phyloP scores from a whole-genome alignment of 2,329 filamentous ascomycete species.

The Chrysoporthe puriensis region DNA sequence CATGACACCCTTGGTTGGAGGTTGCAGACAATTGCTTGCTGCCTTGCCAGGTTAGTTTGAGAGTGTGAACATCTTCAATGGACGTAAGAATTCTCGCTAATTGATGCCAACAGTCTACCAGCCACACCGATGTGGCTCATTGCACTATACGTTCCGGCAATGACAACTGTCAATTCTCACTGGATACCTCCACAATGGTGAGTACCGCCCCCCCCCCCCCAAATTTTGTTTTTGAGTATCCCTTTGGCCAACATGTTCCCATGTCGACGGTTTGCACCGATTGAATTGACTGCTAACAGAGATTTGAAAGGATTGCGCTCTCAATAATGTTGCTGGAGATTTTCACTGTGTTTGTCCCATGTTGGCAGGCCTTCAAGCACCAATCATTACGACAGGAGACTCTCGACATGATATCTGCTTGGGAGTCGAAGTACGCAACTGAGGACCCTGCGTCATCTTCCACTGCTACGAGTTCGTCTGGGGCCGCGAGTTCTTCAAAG shows the following conservation, averaged over 20 bases:
- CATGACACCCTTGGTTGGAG: constrained; percentile 70
- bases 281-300: constrained; percentile 5
- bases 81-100: neutral
- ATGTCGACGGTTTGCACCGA: neutral
- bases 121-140: constrained; percentile 71
- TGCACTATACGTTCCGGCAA: constrained; percentile 56
- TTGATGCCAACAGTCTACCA: constrained; percentile 51
- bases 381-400: constrained; percentile 51
- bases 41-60: constrained; percentile 47
- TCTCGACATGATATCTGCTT: constrained; percentile 52
- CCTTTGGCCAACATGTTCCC: neutral
- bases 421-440: constrained; percentile 48
- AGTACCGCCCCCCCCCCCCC: constrained; percentile 32
- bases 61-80: constrained; percentile 1
- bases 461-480: constrained; percentile 34
- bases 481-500: constrained; percentile 38
- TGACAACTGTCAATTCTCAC: constrained; percentile 56
- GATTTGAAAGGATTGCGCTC: constrained; percentile 52
- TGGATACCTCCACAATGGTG: constrained; percentile 67
- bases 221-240: too few species aligned
- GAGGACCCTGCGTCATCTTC: constrained; percentile 10
- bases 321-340: constrained; percentile 67
- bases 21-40: constrained; percentile 61
- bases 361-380: constrained; percentile 57
- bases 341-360: constrained; percentile 66